Percentiles rank a stretch among this genome's conserved stretches.
Conservation (phyloP, 805 yeast species). For the Wickerhamiella nectarea region DNA sequence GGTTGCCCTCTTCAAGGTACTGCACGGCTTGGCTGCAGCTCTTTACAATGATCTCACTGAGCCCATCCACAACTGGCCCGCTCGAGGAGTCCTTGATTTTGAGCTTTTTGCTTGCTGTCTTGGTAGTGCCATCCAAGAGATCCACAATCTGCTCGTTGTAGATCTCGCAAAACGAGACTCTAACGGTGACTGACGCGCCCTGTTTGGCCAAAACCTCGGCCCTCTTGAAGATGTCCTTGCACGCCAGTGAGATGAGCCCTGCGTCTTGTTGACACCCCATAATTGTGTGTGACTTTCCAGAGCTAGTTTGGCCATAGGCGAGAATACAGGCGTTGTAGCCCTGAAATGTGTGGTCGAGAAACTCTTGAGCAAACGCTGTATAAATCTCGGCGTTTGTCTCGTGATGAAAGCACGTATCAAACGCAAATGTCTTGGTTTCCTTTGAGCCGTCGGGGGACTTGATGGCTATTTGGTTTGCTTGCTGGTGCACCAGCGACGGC, state of each 20-base stretch:
- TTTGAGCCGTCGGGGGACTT: constrained; percentile 8
- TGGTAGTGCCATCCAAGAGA: constrained; percentile 28
- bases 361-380: constrained; percentile 40
- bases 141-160: constrained; percentile 69
- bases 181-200: constrained; percentile 31
- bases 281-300: constrained; percentile 80
- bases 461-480: constrained; percentile 15
- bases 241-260: constrained; percentile 55
- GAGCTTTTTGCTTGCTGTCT: constrained; percentile 23
- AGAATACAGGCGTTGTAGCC: constrained; percentile 65
- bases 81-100: constrained; percentile 52
- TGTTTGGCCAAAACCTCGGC: constrained; percentile 28
- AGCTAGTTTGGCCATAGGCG: constrained; percentile 74
- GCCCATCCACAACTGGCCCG: constrained; percentile 62
- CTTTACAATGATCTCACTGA: constrained; percentile 40
- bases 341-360: constrained; percentile 46
- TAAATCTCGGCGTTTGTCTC: constrained; percentile 42
- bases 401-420: constrained; percentile 38
- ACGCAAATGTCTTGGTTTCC: constrained; percentile 31
- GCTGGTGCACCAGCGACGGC: constrained; percentile 15
- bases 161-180: constrained; percentile 56
- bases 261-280: constrained; percentile 39
- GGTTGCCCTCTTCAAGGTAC: constrained; percentile 39
- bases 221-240: constrained; percentile 38
- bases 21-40: constrained; percentile 36